Conservation (phyloP, 2,329 filamentous ascomycete species). For the Colletotrichum agaves region DNA sequence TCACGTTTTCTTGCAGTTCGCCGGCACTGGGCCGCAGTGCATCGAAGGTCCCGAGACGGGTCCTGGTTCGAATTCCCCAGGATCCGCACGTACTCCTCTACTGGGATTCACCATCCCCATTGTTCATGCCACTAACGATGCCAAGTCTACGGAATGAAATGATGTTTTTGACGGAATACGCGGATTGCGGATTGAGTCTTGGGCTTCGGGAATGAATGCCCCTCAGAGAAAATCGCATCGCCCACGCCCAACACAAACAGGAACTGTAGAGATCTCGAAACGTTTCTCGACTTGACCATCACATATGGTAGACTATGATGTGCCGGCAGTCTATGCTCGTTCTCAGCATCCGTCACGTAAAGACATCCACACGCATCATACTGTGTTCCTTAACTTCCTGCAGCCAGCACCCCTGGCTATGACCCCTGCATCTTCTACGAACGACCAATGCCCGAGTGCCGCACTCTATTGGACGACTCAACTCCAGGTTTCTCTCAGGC, state of each 20-base stretch:
- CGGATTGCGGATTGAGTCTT: not conserved
- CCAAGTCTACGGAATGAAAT: conserved; percentile 13
- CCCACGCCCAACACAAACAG: not conserved
- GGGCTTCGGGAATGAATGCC: no score
- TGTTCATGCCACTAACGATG: conserved; percentile 17
- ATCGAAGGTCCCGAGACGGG: conserved; percentile 34
- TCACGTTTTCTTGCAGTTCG: not conserved
- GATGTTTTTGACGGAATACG: not conserved
- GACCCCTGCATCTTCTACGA: conserved; percentile 15
- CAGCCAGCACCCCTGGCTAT: conserved; percentile 15
- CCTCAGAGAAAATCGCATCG: not conserved
- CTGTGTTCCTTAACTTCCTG: conserved; percentile 13
- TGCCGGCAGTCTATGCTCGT: no score
- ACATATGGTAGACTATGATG: no score
- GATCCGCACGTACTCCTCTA: conserved; percentile 1
- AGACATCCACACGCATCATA: conserved; percentile 3
- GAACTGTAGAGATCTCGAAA: no score
- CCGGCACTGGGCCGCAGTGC: not conserved
- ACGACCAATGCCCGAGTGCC: conserved; percentile 2
- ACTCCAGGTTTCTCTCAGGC: not conserved
- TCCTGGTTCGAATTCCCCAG: conserved; percentile 21
- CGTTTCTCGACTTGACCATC: no score
- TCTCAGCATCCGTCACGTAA: not conserved
- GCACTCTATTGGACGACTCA: not conserved
- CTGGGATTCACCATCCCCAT: conserved; percentile 6